Evolutionary conservation across 2,329 filamentous ascomycete species (phyloP).

Genomic region (Cladosporium cucumerinum): DNA sequence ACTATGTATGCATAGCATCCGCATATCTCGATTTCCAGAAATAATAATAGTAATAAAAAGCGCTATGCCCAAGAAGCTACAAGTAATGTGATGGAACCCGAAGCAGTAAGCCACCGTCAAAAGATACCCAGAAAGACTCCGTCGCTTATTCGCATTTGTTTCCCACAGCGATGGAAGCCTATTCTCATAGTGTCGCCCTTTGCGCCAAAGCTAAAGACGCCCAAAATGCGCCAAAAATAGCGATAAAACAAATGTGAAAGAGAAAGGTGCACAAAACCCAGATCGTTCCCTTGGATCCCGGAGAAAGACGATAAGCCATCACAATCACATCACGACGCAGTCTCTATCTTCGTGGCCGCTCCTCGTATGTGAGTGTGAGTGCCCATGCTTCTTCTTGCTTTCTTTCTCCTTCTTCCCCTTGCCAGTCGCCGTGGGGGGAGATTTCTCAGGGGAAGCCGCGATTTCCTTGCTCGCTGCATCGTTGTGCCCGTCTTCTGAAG

Average conservation of each 20-base stretch:
- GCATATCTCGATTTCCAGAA: neutral
- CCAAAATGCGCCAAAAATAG: neutral
- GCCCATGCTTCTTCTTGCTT: constrained; percentile 29
- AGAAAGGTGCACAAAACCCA: neutral
- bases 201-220: neutral
- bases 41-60: too few species aligned
- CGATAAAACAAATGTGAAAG: neutral
- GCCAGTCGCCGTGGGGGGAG: constrained; percentile 23
- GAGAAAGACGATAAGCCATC: constrained; percentile 13
- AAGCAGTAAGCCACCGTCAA: neutral
- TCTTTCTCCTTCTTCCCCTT: constrained; percentile 26
- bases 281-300: neutral
- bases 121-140: neutral
- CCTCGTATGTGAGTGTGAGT: constrained; percentile 24
- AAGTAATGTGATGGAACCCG: neutral
- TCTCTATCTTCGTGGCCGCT: constrained; percentile 40
- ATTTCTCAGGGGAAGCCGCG: constrained; percentile 13
- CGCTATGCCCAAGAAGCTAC: neutral
- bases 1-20: neutral
- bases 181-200: neutral
- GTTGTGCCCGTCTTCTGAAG: constrained; percentile 14
- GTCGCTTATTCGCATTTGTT: neutral
- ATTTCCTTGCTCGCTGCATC: constrained; percentile 3
- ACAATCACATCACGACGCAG: constrained; percentile 47
- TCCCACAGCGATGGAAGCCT: neutral